Base-by-base conservation (phyloP, 164 flowering plant species). In the Chimonanthus praecox region DNA sequence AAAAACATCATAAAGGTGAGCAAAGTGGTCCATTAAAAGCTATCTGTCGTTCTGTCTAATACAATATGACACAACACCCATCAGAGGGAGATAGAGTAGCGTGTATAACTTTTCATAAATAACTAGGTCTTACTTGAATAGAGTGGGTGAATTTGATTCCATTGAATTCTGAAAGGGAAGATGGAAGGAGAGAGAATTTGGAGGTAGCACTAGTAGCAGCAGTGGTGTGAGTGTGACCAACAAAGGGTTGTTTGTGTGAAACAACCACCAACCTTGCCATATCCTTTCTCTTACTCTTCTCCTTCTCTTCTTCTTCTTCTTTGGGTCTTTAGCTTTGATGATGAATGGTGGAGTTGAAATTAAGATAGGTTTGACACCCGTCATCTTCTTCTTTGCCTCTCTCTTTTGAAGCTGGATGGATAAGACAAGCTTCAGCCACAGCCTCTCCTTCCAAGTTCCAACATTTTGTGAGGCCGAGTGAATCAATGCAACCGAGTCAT, bases 81-180 rank as follows among this genome's bases (percentile, higher is more conserved):
- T 50, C 3, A 10, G 5, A 11, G 60, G 4, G 60, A 13, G 60
- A 51, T 4, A 51, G 13, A 51, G 0, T 51, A n/a, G 10, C n/a
- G 10, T 13, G 16, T 54, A n/a, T 54, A 54, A 54, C 11, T 54
- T 54, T 13, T 6, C 54, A 4, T 15, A 68, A 68, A 47, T 7
- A 6, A 15, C 16, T 18, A 48, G 68, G 13, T 48, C 21, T 58
- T 74, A 94, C 98, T 94, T 89, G 92, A 72, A 86, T 49, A 47
- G 85, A 84, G 72, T 74, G 43, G 73, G 73, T 84, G 65, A 94
- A 79, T 74, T 82, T 79, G 71, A 82, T 73, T 79, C 94, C 98
- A 82, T 81, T 83, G 89, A 94, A 94, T 72, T 90, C 92, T 69
- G 97, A 94, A 66, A 84, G 83, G 72, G 90, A 89, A 64, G 96